phyloP scores from a whole-genome alignment of 2,329 filamentous ascomycete species.

The Acarospora socialis region DNA sequence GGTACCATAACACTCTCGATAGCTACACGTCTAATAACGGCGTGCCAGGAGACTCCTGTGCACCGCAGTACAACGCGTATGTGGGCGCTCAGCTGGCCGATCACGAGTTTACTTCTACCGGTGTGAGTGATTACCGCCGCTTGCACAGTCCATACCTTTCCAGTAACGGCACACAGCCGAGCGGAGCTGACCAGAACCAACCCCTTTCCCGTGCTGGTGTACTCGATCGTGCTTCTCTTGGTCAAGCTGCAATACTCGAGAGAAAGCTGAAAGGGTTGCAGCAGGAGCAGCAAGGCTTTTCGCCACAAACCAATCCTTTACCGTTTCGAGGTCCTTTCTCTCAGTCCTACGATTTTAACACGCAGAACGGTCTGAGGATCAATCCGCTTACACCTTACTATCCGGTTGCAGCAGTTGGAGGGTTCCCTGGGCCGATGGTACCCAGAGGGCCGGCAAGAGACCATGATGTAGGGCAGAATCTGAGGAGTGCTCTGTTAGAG shows the following conservation, averaged over 20 bases:
- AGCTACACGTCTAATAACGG: too few relatives aligned
- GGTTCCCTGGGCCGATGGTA: conserved; percentile 19
- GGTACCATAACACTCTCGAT: too few relatives aligned
- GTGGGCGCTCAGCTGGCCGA: conserved; percentile 28
- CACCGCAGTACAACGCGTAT: conserved; percentile 24
- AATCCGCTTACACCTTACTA: conserved; percentile 26
- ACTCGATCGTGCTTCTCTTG: conserved; percentile 23
- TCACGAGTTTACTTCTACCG: conserved; percentile 31
- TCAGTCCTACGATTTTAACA: conserved; percentile 21
- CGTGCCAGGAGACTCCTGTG: conserved; percentile 19
- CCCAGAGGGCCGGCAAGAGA: conserved; percentile 36
- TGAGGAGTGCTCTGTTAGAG: conserved; percentile 59
- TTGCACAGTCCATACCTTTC: conserved; percentile 33
- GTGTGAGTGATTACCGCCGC: conserved; percentile 30
- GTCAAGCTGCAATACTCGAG: conserved; percentile 32
- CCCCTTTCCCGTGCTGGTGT: conserved; percentile 30
- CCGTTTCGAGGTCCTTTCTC: conserved; percentile 19
- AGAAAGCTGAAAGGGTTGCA: conserved; percentile 35
- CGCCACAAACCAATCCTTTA: conserved; percentile 17
- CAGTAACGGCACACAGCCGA: conserved; percentile 29
- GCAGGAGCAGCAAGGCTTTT: conserved; percentile 26
- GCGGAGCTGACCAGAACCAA: conserved; percentile 24
- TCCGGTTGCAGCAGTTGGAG: conserved; percentile 20
- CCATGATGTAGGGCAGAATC: conserved; percentile 43
- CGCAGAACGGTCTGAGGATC: conserved; percentile 13